phyloP scores from a whole-genome alignment of 192 early-diverging fungal genomes.

The Phycomyces nitens region DNA sequence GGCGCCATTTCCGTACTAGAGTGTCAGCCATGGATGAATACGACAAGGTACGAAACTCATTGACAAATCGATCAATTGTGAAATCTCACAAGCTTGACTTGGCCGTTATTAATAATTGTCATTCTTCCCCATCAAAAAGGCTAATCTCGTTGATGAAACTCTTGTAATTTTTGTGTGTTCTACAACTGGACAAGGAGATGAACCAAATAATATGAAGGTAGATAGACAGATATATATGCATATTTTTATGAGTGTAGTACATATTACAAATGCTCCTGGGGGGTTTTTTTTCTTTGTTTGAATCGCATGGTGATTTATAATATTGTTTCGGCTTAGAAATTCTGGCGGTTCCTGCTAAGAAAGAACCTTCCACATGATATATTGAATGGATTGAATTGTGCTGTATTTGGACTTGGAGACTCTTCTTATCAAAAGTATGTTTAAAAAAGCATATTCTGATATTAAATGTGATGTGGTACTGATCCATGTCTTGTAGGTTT shows the following conservation, averaged over 20 bases:
- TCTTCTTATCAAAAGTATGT: constrained; percentile 84
- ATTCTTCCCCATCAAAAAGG: constrained; percentile 24
- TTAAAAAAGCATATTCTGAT: too few relatives aligned
- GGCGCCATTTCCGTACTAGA: constrained; percentile 62
- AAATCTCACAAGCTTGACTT: neutral
- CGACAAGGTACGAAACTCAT: constrained; percentile 43
- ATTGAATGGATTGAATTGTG: constrained; percentile 64
- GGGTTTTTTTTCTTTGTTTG: too few relatives aligned
- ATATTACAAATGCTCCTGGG: too few relatives aligned
- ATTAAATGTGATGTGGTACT: neutral
- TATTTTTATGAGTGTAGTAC: too few relatives aligned
- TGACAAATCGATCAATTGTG: neutral
- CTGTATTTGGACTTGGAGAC: constrained; percentile 95
- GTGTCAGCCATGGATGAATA: constrained; percentile 78
- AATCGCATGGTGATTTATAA: too few relatives aligned
- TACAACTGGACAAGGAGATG: constrained; percentile 91
- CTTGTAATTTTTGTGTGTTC: constrained; percentile 85
- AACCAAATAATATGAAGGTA: constrained; percentile 89
- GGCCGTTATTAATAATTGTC: too few relatives aligned
- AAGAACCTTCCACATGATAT: constrained; percentile 69
- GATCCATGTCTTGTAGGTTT: constrained; percentile 53
- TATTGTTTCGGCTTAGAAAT: constrained; percentile 42
- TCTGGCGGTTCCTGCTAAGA: constrained; percentile 89
- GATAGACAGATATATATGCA: neutral
- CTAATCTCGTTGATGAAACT: constrained; percentile 52